Conservation (phyloP, 306 rosid species). For the Carpinus fangiana region DNA sequence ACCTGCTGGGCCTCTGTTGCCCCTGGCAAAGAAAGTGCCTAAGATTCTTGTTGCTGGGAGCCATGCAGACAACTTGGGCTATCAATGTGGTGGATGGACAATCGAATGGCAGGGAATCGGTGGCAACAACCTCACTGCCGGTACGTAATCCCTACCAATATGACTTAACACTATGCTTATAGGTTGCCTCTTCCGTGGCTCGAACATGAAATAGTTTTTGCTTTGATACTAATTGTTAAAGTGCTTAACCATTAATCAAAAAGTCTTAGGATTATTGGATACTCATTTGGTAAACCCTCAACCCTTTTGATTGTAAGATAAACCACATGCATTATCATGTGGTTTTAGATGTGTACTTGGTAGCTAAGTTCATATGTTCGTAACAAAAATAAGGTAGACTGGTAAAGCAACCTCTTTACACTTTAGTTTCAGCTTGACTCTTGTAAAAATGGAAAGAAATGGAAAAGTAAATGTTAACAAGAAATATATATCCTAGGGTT, state of each 20-base stretch:
- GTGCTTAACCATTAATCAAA: too few species aligned
- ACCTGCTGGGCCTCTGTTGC: not conserved
- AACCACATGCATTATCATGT: not conserved
- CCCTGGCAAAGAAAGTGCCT: not conserved
- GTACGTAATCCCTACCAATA: not conserved
- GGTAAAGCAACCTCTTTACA: not conserved
- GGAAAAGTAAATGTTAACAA: too few species aligned
- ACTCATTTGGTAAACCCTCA: too few species aligned
- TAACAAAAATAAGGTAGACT: not conserved
- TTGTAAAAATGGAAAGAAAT: not conserved
- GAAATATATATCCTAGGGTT: too few species aligned
- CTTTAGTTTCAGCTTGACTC: not conserved
- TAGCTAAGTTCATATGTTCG: not conserved
- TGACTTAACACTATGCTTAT: too few species aligned
- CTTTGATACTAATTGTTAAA: too few species aligned
- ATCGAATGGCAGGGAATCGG: constrained; percentile 5
- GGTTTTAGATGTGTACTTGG: not conserved
- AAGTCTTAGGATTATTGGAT: too few species aligned
- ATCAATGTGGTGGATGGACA: constrained; percentile 12
- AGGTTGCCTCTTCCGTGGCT: too few species aligned
- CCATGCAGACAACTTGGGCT: constrained; percentile 13
- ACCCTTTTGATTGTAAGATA: too few species aligned
- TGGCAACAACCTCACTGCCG: not conserved
- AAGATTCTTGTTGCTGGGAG: constrained; percentile 14
- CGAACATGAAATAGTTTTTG: too few species aligned